Conservation (phyloP, 352 stramenopile genomes). For the Phytopythium kandeliae region DNA sequence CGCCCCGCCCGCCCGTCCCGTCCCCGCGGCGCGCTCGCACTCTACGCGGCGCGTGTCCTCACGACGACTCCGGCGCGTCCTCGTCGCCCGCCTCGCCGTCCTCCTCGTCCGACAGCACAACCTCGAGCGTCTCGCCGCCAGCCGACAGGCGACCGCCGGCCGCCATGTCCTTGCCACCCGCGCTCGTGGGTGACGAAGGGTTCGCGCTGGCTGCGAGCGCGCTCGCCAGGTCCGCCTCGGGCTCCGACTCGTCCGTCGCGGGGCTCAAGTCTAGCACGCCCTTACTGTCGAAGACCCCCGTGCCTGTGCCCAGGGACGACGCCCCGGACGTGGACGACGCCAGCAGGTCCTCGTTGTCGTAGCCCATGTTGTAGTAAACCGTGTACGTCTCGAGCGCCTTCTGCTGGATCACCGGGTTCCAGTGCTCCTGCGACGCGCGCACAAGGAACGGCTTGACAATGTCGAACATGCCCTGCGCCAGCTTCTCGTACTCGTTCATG, state of each 20-base stretch:
- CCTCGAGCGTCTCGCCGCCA: constrained; percentile 33
- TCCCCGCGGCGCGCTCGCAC: not conserved
- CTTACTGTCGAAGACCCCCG: constrained; percentile 28
- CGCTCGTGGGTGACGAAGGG: constrained; percentile 4
- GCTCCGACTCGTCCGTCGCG: constrained; percentile 54
- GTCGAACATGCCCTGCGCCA: constrained; percentile 81
- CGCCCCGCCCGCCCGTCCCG: no score
- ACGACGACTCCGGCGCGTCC: constrained; percentile 22
- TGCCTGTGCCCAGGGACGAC: constrained; percentile 1
- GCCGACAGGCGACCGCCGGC: constrained; percentile 25
- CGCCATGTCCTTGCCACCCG: constrained; percentile 21
- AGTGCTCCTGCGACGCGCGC: constrained; percentile 48
- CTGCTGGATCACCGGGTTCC: constrained; percentile 83
- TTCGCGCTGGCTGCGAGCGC: constrained; percentile 5
- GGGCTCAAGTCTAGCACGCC: constrained; percentile 33
- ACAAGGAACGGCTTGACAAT: constrained; percentile 72
- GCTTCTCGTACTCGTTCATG: constrained; percentile 88
- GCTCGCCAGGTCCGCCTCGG: constrained; percentile 27
- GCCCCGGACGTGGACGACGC: constrained; percentile 10
- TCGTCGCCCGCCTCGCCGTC: constrained; percentile 27
- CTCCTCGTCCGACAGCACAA: constrained; percentile 39
- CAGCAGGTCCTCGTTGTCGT: constrained; percentile 65
- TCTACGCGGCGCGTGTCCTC: constrained; percentile 3
- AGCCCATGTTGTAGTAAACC: constrained; percentile 89
- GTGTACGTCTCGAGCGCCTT: constrained; percentile 84